Percentiles rank a stretch among this genome's conserved stretches.
These are phyloP conservation scores for Phytophthora multivora DNA, from an alignment of 352 stramenopile species.

Conservation along the genomic window DNA sequence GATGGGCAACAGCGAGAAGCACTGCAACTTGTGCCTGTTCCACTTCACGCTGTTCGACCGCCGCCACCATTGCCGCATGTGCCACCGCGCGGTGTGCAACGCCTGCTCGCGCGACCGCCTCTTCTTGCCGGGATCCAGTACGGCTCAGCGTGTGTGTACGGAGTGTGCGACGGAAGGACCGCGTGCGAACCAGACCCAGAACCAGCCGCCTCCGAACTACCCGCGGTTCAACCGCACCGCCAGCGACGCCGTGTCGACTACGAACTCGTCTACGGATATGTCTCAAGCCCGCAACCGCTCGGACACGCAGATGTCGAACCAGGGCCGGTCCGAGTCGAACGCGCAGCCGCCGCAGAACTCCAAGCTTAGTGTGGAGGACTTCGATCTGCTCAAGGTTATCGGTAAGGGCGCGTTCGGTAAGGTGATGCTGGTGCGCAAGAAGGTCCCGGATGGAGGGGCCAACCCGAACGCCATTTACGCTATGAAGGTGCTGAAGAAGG, in stretches of 20 bases:
- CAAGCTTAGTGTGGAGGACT: slow-evolving; percentile 92
- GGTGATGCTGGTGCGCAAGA: slow-evolving; percentile 95
- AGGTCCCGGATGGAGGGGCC: slow-evolving; percentile 67
- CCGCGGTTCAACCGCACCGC: slow-evolving; percentile 59
- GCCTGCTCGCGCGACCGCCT: slow-evolving; percentile 85
- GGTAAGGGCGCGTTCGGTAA: slow-evolving; percentile 96
- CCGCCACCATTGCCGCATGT: slow-evolving; percentile 90
- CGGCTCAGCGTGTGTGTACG: slow-evolving; percentile 87
- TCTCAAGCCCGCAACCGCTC: slow-evolving; percentile 52
- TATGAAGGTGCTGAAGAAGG: slow-evolving; percentile 95
- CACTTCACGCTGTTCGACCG: slow-evolving; percentile 91
- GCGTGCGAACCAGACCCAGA: slow-evolving; percentile 46
- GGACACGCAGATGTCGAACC: slow-evolving; percentile 81
- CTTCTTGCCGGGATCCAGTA: slow-evolving; percentile 83
- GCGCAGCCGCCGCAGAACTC: slow-evolving; percentile 38
- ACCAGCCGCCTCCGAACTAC: slow-evolving; percentile 30
- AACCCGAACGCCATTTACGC: slow-evolving; percentile 89
- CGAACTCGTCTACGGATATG: slow-evolving; percentile 40
- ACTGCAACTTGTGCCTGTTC: slow-evolving; percentile 91
- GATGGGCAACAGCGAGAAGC: slow-evolving; percentile 82
- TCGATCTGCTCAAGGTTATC: slow-evolving; percentile 95
- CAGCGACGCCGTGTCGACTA: slow-evolving; percentile 55
- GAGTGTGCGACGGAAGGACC: slow-evolving; percentile 87
- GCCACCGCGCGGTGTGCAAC: slow-evolving; percentile 87
- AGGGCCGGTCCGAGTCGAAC: slow-evolving; percentile 58